phyloP scores from a whole-genome alignment of 495 filamentous ascomycete species.

The Lasiosphaeria hispida region DNA sequence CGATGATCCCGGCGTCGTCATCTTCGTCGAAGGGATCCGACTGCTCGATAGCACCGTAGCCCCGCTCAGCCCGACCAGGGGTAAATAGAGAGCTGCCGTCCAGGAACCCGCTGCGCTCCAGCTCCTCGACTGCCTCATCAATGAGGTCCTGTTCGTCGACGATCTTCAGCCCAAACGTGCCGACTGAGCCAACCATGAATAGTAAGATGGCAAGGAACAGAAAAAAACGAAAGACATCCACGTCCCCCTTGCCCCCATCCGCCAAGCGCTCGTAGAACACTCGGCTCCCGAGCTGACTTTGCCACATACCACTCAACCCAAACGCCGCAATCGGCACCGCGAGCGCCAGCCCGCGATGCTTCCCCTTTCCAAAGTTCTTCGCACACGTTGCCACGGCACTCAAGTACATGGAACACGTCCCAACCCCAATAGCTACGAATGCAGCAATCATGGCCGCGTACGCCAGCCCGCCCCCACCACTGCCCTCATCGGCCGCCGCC shows the following conservation, averaged over 20 bases:
- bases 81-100: conserved; percentile 49
- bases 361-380: conserved; percentile 92
- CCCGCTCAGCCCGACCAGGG: conserved; percentile 31
- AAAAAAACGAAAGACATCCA: conserved; percentile 86
- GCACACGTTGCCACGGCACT: conserved; percentile 87
- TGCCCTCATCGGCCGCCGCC: conserved; percentile 44
- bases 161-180: conserved; percentile 67
- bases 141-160: conserved; percentile 66
- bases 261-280: conserved; percentile 64
- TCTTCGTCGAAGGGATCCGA: conserved; percentile 32
- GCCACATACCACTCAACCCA: conserved; percentile 91
- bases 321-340: conserved; percentile 89
- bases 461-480: conserved; percentile 37
- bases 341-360: conserved; percentile 82
- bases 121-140: conserved; percentile 79
- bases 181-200: conserved; percentile 66
- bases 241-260: conserved; percentile 67
- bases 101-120: conserved; percentile 81
- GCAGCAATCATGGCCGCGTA: conserved; percentile 80
- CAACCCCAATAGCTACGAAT: conserved; percentile 77
- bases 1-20: conserved; percentile 31
- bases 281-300: conserved; percentile 81
- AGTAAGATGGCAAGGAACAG: conserved; percentile 71
- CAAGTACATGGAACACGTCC: conserved; percentile 83
- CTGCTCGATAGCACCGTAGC: conserved; percentile 40